Base-by-base conservation (phyloP, 1,284 basidiomycete species). In the Irpex sp. region DNA sequence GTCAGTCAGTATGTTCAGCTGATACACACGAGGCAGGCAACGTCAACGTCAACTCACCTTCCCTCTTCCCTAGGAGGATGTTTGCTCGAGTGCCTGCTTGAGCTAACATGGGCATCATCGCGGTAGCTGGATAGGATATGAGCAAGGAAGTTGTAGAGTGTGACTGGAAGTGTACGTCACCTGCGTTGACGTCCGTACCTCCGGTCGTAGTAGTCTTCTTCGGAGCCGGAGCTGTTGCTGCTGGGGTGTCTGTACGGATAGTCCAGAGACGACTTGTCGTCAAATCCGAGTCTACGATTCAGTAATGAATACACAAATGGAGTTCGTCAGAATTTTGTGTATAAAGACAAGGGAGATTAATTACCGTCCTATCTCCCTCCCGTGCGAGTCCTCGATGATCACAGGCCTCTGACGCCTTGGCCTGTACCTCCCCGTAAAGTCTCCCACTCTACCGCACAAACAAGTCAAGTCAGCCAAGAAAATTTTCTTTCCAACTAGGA, bases 381-480 rank as follows among this genome's bases (percentile, higher is more conserved):
- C 72, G 54, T 67, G 64, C 49, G 71, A 67, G 59, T 73, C 72
- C 49, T 73, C 66, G 37, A 73, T 68, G 18, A 73, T 72, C 42
- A 73, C 69, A 1, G 72, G 72, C 19, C 69, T 68, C 3, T 64
- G 65, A 9, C 61, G 66, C 16, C 57, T 66, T 1, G 72, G 72
- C 18, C 55, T 63, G 58, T 73, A 73, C 5, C 65, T 66, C 14
- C 72, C 72, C 36, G 69, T 72, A 66, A 67, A 65, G 65, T 70
- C 67, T 59, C 65, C 72, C 8, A 76, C 64, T 10, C n/a, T n/a
- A n/a, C n/a, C n/a, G n/a, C n/a, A n/a, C n/a, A n/a, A n/a, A n/a
- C n/a, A n/a, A n/a, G n/a, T n/a, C n/a, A n/a, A n/a, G n/a, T n/a
- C n/a, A n/a, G n/a, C n/a, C n/a, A n/a, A n/a, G n/a, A n/a, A n/a